Base-by-base conservation (phyloP, 202 grass and related monocot genomes). In the Elaeis oleifera region DNA sequence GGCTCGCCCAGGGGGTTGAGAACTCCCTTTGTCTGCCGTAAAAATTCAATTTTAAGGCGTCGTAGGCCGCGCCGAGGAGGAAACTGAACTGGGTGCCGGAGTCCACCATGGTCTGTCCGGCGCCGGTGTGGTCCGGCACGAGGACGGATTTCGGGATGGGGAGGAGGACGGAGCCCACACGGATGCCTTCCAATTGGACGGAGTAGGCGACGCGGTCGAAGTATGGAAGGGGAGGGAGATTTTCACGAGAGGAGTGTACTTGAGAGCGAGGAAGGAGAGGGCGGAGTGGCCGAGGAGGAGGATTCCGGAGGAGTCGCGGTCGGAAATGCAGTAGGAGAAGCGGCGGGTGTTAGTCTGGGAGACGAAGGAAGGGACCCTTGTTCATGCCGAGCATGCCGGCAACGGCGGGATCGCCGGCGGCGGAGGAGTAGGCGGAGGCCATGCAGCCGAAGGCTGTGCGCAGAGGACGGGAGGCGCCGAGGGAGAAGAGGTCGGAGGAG, bases 311-410 rank as follows among this genome's bases (percentile, higher is more conserved):
- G 86, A 74, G 75, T 96, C 84, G 7, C 74, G 87, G 71, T 96
- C 87, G 61, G 92, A 96, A 73, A 96, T 96, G 81, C 92, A 96
- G 71, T 96, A 96, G 0, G 92, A 91, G 92, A 96, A 96, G 51
- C 84, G 81, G 0, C 84, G 87, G 1, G 87, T 91, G 29, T 49
- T 70, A 13, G 81, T 77, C 74, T 96, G 92, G 8, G 87, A 79
- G 15, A 96, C 82, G 71, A 96, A 96, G 16, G 92, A 96, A 53
- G 91, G 92, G 5, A 76, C 92, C 92, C 17, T 81, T 58, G 77
- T 97, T 91, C 92, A 97, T 91, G 67, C 92, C 92, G 32, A 97
- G 84, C 64, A 92, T 68, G 5, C 92, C 92, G 0, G 83, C 65
- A n/a, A 79, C 84, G 0, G 77, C 68, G 0, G 56, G 16, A 22